Percentiles rank a stretch among this genome's conserved stretches.
These are phyloP conservation scores for Chrysanthemum seticuspe DNA, from an alignment of 129 eudicot species.

Conservation along the genomic window DNA sequence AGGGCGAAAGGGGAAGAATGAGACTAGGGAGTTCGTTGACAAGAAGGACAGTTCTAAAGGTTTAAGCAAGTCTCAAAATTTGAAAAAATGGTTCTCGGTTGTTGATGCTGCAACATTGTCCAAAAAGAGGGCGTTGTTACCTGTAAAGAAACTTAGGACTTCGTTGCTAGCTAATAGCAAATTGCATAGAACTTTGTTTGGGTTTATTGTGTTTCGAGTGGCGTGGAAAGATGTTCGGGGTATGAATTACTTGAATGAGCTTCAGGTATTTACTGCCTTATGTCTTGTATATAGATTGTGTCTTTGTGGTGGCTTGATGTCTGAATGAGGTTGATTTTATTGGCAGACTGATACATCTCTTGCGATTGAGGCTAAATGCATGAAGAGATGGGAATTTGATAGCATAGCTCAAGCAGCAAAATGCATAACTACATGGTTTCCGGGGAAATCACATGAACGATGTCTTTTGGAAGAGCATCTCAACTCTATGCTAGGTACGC, in stretches of 20 bases:
- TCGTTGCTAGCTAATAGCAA: slow-evolving; percentile 71
- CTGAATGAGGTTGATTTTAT: not conserved
- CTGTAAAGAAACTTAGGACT: slow-evolving; percentile 73
- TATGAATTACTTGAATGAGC: slow-evolving; percentile 88
- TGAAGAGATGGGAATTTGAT: slow-evolving; percentile 98
- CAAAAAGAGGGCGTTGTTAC: slow-evolving; percentile 71
- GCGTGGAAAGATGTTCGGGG: slow-evolving; percentile 91
- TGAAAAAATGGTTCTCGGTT: slow-evolving; percentile 70
- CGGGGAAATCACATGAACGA: slow-evolving; percentile 63
- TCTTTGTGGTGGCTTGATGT: not conserved
- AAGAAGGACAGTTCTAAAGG: slow-evolving; percentile 28
- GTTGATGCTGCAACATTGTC: slow-evolving; percentile 57
- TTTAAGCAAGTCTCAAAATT: slow-evolving; percentile 36
- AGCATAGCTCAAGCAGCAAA: slow-evolving; percentile 74
- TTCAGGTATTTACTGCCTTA: slow-evolving; percentile 53
- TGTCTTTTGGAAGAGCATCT: slow-evolving; percentile 60
- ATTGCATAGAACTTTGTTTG: slow-evolving; percentile 85
- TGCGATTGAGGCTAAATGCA: slow-evolving; percentile 76
- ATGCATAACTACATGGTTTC: slow-evolving; percentile 74
- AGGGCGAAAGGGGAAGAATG: slow-evolving; percentile 49
- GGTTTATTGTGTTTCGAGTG: slow-evolving; percentile 84
- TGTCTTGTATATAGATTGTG: not conserved
- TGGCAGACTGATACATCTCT: slow-evolving; percentile 95
- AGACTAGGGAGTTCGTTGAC: slow-evolving; percentile 34
- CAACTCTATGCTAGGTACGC: slow-evolving; percentile 58